Conservation (phyloP, 768 basidiomycete genomes). For the Calocybe indica region DNA sequence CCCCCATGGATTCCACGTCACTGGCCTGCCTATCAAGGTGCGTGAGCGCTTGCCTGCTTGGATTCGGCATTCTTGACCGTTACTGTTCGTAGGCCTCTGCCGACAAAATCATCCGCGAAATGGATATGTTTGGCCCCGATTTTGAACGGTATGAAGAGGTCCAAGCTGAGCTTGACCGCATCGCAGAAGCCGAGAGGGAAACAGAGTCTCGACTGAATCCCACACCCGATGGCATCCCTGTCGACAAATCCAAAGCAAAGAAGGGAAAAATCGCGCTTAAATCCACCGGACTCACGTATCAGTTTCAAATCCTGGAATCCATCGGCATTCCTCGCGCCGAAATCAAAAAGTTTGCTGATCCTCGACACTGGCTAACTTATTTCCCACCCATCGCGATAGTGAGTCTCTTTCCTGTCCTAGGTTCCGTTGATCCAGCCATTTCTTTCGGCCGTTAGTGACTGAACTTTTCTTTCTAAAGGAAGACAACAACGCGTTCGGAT, state of each 20-base stretch:
- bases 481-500: slow-evolving; percentile 86
- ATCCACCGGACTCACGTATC: slow-evolving; percentile 89
- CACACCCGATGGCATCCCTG: slow-evolving; percentile 34
- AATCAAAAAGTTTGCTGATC: slow-evolving; percentile 95
- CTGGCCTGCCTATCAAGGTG: slow-evolving; percentile 99
- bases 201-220: slow-evolving; percentile 20
- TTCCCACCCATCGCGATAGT: slow-evolving; percentile 95
- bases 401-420: slow-evolving; percentile 19
- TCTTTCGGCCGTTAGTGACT: not conserved
- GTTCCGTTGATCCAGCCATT: not conserved
- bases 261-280: slow-evolving; percentile 95
- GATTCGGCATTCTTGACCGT: not conserved
- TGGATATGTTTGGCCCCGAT: slow-evolving; percentile 90
- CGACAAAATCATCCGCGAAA: slow-evolving; percentile 96
- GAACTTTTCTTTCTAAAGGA: slow-evolving; percentile 13
- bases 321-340: slow-evolving; percentile 84
- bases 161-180: slow-evolving; percentile 36
- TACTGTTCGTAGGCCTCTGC: slow-evolving; percentile 66
- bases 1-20: slow-evolving; percentile 97
- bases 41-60: slow-evolving; percentile 17
- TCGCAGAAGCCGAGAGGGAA: slow-evolving; percentile 37
- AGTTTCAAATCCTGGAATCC: slow-evolving; percentile 98
- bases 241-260: slow-evolving; percentile 73
- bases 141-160: slow-evolving; percentile 66
- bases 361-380: slow-evolving; percentile 86